Evolutionary conservation across 78 protist genomes (phyloP).

Genomic region (Emiliania huxleyi): DNA sequence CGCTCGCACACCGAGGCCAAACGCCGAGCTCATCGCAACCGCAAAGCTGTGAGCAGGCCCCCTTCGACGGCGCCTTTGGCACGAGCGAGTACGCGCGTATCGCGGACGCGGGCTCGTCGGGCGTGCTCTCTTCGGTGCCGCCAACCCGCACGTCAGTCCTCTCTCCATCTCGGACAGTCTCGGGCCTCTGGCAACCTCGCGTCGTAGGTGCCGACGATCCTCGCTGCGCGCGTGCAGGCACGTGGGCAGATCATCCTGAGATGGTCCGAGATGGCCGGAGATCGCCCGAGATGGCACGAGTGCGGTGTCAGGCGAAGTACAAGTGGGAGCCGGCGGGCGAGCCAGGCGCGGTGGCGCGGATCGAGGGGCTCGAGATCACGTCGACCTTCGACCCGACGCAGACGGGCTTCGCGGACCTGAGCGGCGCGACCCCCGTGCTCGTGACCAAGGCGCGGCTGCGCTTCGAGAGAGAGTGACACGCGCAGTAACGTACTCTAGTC

Average conservation of each 20-base stretch:
- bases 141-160: neutral
- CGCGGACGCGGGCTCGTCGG: constrained; percentile 12
- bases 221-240: too few relatives aligned
- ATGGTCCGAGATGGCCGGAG: too few relatives aligned
- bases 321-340: neutral
- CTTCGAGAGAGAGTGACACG: too few relatives aligned
- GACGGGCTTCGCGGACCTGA: constrained; percentile 17
- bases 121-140: neutral
- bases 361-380: neutral
- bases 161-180: too few relatives aligned
- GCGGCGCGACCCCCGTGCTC: neutral
- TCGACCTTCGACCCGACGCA: neutral
- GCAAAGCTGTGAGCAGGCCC: neutral
- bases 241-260: too few relatives aligned
- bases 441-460: neutral
- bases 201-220: too few relatives aligned
- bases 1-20: neutral
- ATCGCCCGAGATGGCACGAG: too few relatives aligned
- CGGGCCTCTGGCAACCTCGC: too few relatives aligned
- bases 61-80: neutral
- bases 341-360: neutral
- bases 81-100: neutral
- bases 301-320: neutral
- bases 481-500: too few relatives aligned
- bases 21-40: too few relatives aligned